These are phyloP conservation scores for Pseudozyma thailandica DNA, from an alignment of 1,284 basidiomycete genomes.

Conservation along the genomic window DNA sequence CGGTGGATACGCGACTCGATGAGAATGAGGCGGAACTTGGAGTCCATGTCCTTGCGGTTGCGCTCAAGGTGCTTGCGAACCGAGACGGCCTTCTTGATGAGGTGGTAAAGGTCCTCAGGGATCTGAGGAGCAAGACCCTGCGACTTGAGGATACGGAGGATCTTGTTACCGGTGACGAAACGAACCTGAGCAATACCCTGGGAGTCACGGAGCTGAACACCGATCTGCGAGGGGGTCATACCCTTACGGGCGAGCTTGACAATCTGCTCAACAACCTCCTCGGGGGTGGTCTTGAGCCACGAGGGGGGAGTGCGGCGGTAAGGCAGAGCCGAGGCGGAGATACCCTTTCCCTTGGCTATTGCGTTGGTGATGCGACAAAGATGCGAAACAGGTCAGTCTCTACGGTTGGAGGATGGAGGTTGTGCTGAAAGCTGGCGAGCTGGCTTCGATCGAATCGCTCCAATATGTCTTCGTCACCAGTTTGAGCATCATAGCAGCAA, in stretches of 20 bases:
- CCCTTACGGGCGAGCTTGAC: constrained; percentile 97
- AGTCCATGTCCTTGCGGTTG: constrained; percentile 88
- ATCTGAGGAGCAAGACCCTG: constrained; percentile 95
- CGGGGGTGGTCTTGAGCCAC: constrained; percentile 96
- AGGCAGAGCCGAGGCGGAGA: constrained; percentile 89
- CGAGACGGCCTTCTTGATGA: constrained; percentile 99
- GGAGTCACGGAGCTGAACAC: constrained; percentile 96
- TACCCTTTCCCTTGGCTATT: constrained; percentile 68
- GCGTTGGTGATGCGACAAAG: not conserved
- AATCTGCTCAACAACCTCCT: constrained; percentile 96
- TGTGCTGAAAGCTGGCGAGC: constrained; percentile 6
- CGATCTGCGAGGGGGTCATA: constrained; percentile 96
- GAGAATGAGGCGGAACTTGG: constrained; percentile 91
- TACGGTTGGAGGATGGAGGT: not conserved
- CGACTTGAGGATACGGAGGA: constrained; percentile 96
- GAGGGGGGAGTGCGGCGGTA: constrained; percentile 93
- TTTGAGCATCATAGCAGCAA: not conserved
- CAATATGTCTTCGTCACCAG: not conserved
- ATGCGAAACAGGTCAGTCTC: constrained; percentile 12
- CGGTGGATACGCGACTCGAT: constrained; percentile 99
- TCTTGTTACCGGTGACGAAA: constrained; percentile 99
- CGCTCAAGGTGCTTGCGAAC: constrained; percentile 98
- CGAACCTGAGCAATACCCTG: constrained; percentile 96
- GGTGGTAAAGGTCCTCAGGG: constrained; percentile 99
- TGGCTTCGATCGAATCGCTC: not conserved